Evolutionary conservation across 108 stramenopile genomes (phyloP).

Genomic region (Pseudonitzschia multistriata): DNA sequence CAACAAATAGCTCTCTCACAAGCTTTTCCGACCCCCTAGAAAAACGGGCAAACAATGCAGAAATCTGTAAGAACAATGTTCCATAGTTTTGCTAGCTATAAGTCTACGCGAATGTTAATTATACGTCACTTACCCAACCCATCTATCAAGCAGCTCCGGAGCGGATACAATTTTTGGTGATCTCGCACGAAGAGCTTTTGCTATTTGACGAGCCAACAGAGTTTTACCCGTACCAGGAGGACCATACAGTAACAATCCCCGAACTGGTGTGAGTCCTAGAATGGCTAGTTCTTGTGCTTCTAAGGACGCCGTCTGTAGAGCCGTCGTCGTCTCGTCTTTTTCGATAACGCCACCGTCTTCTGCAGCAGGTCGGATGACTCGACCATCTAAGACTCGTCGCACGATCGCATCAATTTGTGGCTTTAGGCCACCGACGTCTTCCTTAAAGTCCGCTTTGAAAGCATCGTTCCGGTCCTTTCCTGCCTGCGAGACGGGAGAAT

Average conservation of each 20-base stretch:
- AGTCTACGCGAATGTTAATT: background rate
- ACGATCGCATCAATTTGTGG: slow-evolving; percentile 77
- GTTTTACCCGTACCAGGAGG: slow-evolving; percentile 79
- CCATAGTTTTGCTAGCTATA: too few relatives aligned
- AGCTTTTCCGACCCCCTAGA: slow-evolving; percentile 78
- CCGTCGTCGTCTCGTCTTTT: slow-evolving; percentile 34
- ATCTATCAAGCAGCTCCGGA: slow-evolving; percentile 95
- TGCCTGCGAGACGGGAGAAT: slow-evolving; percentile 38
- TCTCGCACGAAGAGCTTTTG: slow-evolving; percentile 82
- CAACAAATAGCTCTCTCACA: slow-evolving; percentile 91
- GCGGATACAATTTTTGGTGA: slow-evolving; percentile 93
- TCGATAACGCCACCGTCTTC: slow-evolving; percentile 14
- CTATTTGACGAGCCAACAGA: slow-evolving; percentile 52
- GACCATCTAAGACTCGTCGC: slow-evolving; percentile 70
- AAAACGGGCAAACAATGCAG: background rate
- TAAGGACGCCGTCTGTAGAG: slow-evolving; percentile 26
- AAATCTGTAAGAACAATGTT: background rate
- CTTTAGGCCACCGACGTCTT: slow-evolving; percentile 64
- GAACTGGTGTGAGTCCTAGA: slow-evolving; percentile 81
- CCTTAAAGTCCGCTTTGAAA: slow-evolving; percentile 51
- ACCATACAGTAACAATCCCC: slow-evolving; percentile 81
- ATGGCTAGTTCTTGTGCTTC: slow-evolving; percentile 72
- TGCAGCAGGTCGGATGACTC: slow-evolving; percentile 56
- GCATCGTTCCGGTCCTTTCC: slow-evolving; percentile 68
- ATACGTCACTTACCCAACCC: slow-evolving; percentile 68